These are phyloP conservation scores for Aureobasidium namibiae DNA, from an alignment of 2,329 filamentous ascomycete genomes.

Conservation along the genomic window DNA sequence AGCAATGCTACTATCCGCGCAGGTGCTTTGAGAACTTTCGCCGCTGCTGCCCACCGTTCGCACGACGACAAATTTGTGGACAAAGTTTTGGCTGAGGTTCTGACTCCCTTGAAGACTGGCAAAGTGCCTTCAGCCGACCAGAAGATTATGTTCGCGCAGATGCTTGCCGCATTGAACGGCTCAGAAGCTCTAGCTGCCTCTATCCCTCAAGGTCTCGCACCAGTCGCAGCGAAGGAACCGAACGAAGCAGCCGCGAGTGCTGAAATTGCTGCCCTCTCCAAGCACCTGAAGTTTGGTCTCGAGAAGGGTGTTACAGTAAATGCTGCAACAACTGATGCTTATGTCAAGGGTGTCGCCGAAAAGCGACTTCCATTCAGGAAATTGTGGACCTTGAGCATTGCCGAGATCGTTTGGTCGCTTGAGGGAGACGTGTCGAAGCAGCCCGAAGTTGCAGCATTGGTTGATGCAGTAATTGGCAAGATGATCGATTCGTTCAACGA, in stretches of 20 bases:
- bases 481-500: slow-evolving; percentile 69
- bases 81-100: slow-evolving; percentile 68
- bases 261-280: slow-evolving; percentile 63
- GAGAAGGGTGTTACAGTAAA: slow-evolving; percentile 53
- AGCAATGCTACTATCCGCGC: slow-evolving; percentile 70
- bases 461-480: slow-evolving; percentile 44
- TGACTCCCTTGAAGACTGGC: slow-evolving; percentile 68
- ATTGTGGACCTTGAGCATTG: slow-evolving; percentile 70
- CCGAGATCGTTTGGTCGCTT: slow-evolving; percentile 58
- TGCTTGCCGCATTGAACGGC: slow-evolving; percentile 58
- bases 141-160: slow-evolving; percentile 71
- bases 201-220: slow-evolving; percentile 57
- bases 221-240: slow-evolving; percentile 71
- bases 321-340: slow-evolving; percentile 59
- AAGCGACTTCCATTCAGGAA: slow-evolving; percentile 73
- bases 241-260: slow-evolving; percentile 75
- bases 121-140: slow-evolving; percentile 84
- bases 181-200: slow-evolving; percentile 57
- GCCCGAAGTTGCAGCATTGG: slow-evolving; percentile 38
- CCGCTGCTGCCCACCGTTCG: slow-evolving; percentile 56
- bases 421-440: slow-evolving; percentile 40
- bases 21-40: slow-evolving; percentile 68
- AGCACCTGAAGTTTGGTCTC: slow-evolving; percentile 56
- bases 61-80: slow-evolving; percentile 51
- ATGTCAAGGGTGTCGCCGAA: slow-evolving; percentile 74